phyloP scores from a whole-genome alignment of 2,329 filamentous ascomycete species.

The Venturia asperata region DNA sequence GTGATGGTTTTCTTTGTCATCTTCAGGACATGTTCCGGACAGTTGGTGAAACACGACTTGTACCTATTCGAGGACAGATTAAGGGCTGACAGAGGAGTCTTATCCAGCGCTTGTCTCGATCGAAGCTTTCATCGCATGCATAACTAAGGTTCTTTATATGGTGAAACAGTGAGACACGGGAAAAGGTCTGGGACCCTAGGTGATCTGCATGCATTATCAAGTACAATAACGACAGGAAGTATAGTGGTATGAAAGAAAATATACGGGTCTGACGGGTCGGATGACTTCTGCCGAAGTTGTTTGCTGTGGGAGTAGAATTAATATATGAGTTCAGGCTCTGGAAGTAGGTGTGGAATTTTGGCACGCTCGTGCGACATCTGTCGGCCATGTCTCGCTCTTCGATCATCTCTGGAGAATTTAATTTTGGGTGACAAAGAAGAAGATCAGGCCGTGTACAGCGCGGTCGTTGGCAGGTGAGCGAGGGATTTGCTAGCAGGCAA shows the following conservation, averaged over 20 bases:
- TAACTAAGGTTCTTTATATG: neutral
- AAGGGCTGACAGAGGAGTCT: too few species aligned
- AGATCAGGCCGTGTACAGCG: neutral
- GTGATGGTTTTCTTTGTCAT: too few species aligned
- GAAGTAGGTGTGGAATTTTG: conserved; percentile 1
- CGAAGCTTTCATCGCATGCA: neutral
- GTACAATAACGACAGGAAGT: neutral
- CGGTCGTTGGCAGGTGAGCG: neutral
- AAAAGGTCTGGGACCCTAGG: neutral
- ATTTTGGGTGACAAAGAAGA: neutral
- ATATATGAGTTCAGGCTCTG: neutral
- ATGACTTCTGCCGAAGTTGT: conserved; percentile 3
- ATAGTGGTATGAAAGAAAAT: neutral
- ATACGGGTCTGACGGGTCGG: neutral
- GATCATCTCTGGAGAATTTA: neutral
- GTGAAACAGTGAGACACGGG: neutral
- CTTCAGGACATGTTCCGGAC: neutral
- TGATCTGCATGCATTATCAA: neutral
- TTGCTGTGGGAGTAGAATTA: neutral
- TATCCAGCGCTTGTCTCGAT: neutral
- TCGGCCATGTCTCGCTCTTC: neutral
- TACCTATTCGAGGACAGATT: too few species aligned
- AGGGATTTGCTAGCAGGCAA: neutral
- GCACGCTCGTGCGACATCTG: neutral
- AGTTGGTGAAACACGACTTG: neutral